Percentiles rank a stretch among this genome's conserved stretches.
phyloP scores from a whole-genome alignment of 2,329 filamentous ascomycete genomes.

The Penicillium janthinellum region DNA sequence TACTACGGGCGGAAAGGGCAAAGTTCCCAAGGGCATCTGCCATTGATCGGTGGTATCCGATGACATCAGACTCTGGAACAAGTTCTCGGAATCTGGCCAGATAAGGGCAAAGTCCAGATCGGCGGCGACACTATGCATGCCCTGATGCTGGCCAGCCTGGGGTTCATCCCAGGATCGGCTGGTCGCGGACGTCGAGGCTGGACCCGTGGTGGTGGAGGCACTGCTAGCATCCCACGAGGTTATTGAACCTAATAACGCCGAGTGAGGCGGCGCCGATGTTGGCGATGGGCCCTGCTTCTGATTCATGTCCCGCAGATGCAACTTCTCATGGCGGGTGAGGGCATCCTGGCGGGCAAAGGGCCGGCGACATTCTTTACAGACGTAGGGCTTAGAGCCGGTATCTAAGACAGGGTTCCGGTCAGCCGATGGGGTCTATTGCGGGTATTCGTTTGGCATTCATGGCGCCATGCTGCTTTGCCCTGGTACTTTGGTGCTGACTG shows the following conservation, averaged over 20 bases:
- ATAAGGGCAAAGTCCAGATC: conserved; percentile 47
- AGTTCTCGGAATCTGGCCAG: conserved; percentile 50
- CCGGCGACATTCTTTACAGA: conserved; percentile 44
- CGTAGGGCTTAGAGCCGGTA: conserved; percentile 46
- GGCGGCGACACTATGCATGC: conserved; percentile 28
- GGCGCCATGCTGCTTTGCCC: not conserved
- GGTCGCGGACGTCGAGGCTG: conserved; percentile 21
- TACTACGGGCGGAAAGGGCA: conserved; percentile 41
- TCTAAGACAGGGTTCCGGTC: conserved; percentile 32
- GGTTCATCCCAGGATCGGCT: conserved; percentile 31
- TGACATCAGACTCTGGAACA: conserved; percentile 50
- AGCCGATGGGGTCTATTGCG: conserved; percentile 17
- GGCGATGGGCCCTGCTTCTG: conserved; percentile 22
- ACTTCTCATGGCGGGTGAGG: conserved; percentile 48
- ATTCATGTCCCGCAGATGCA: conserved; percentile 38
- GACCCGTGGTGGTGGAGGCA: conserved; percentile 22
- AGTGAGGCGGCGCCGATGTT: conserved; percentile 11
- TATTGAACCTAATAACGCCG: conserved; percentile 25
- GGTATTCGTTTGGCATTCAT: not conserved
- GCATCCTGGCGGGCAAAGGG: conserved; percentile 50
- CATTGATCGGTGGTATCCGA: conserved; percentile 43
- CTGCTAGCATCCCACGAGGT: conserved; percentile 30
- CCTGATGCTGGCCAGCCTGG: conserved; percentile 22
- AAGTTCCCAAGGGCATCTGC: conserved; percentile 47
- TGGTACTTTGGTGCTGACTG: not conserved